A percentile compares a stretch with the other conserved stretches of the same genome.
Conservation (phyloP, 2,329 filamentous ascomycete species). For the Passalora sequoiae region DNA sequence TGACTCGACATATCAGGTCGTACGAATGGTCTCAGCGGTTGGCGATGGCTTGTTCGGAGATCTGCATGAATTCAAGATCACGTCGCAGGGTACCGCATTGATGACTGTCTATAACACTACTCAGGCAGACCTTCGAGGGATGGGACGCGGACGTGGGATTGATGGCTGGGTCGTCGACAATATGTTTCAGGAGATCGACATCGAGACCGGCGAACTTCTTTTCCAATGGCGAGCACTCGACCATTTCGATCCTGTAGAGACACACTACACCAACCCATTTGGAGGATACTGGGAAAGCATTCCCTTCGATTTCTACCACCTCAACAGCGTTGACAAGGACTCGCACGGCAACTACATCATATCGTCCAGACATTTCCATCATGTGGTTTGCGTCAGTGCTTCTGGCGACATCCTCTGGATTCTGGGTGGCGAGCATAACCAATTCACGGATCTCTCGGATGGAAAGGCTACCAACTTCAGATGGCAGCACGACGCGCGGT, state of each 20-base stretch:
- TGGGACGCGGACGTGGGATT: constrained; percentile 23
- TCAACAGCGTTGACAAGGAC: constrained; percentile 52
- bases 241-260: constrained; percentile 32
- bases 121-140: constrained; percentile 25
- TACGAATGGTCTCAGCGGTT: constrained; percentile 27
- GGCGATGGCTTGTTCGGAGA: constrained; percentile 33
- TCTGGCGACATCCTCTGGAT: constrained; percentile 48
- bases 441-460: constrained; percentile 40
- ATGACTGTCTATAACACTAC: constrained; percentile 41
- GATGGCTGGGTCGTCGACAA: constrained; percentile 43
- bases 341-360: constrained; percentile 45
- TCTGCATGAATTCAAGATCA: constrained; percentile 44
- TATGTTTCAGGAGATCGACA: constrained; percentile 42
- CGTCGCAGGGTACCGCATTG: constrained; percentile 39
- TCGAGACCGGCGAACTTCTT: constrained; percentile 37
- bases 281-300: constrained; percentile 34
- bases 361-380: constrained; percentile 42
- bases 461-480: constrained; percentile 45
- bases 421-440: constrained; percentile 46
- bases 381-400: constrained; percentile 40
- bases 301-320: constrained; percentile 46
- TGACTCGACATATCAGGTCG: constrained; percentile 27
- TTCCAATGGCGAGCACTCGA: constrained; percentile 40
- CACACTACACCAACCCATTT: constrained; percentile 34
- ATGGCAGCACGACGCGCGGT: constrained; percentile 52